Conservation (phyloP, 129 eudicot genomes). For the Helianthus annuus region DNA sequence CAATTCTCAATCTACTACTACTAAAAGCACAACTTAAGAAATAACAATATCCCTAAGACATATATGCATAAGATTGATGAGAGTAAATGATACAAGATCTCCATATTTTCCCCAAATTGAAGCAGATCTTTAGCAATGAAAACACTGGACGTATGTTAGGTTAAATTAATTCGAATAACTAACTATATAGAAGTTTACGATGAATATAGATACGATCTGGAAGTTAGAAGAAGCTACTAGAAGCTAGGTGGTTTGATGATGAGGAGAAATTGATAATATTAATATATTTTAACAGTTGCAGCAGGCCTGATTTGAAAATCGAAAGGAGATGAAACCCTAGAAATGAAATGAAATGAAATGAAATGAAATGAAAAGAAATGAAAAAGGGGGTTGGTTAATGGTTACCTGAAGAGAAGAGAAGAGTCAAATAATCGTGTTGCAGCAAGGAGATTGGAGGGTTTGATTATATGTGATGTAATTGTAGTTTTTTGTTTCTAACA, state of each 20-base stretch:
- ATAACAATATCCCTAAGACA: conserved; percentile 2
- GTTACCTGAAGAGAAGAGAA: background rate
- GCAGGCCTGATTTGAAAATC: conserved; percentile 9
- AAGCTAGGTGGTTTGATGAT: background rate
- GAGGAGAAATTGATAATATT: background rate
- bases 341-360: background rate
- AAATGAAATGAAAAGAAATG: background rate
- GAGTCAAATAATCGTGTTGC: background rate
- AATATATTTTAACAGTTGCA: no score
- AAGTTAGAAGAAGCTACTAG: background rate
- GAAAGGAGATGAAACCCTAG: conserved; percentile 19
- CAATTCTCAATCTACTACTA: background rate
- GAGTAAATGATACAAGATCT: conserved; percentile 5
- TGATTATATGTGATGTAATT: background rate
- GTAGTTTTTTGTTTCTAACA: conserved; percentile 16
- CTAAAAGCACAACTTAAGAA: background rate
- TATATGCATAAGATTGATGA: background rate
- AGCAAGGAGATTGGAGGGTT: conserved; percentile 4
- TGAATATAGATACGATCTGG: conserved; percentile 6
- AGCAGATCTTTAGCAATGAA: conserved; percentile 21
- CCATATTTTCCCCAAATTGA: background rate
- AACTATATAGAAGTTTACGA: background rate
- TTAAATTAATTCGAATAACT: conserved; percentile 1
- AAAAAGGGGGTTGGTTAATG: background rate
- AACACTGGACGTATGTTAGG: background rate